These are phyloP conservation scores for Boletus eberwhitei DNA, from an alignment of 768 basidiomycete genomes.

Conservation along the genomic window DNA sequence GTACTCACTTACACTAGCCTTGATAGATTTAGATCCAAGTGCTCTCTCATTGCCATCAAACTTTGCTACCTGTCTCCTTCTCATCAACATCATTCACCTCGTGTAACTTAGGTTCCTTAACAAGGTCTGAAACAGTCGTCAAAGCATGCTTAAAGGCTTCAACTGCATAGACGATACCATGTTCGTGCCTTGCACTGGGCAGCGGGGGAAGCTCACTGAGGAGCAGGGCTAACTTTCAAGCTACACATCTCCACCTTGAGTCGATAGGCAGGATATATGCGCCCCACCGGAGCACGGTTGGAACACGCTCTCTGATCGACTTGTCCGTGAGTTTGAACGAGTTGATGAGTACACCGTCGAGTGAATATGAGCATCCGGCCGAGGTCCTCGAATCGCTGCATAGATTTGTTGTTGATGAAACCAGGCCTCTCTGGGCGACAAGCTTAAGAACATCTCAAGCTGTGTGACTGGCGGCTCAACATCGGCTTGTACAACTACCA, in stretches of 20 bases:
- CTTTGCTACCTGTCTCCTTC: background rate
- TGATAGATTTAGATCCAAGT: background rate
- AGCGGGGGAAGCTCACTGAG: too few relatives aligned
- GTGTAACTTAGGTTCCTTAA: background rate
- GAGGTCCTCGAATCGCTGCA: background rate
- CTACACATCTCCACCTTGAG: background rate
- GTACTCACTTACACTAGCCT: background rate
- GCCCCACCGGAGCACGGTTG: background rate
- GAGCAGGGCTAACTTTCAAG: background rate
- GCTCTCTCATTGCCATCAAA: background rate
- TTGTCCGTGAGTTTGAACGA: background rate
- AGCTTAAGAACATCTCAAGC: background rate
- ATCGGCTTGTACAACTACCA: background rate
- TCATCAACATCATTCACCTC: too few relatives aligned
- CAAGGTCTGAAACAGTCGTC: background rate
- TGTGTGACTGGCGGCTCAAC: background rate
- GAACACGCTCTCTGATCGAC: background rate
- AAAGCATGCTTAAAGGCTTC: background rate
- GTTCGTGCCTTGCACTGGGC: too few relatives aligned
- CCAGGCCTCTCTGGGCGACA: background rate
- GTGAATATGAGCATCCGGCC: background rate
- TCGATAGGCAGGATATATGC: background rate
- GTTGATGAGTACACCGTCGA: background rate
- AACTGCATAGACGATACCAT: background rate
- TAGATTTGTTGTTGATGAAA: too few relatives aligned